These are phyloP conservation scores for Myochromella boudieri DNA, from an alignment of 768 basidiomycete genomes.

Conservation along the genomic window DNA sequence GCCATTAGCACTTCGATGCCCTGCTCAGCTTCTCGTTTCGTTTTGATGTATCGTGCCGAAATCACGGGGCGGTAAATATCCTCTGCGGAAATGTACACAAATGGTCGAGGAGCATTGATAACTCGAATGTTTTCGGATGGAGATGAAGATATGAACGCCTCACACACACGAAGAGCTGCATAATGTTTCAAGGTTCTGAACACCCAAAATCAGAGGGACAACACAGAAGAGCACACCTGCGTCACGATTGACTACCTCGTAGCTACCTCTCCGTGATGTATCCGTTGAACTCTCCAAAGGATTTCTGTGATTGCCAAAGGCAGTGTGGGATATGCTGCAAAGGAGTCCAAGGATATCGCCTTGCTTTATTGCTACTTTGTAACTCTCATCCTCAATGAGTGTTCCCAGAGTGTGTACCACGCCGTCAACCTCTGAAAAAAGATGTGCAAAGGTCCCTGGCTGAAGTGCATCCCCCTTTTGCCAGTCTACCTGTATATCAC, in stretches of 20 bases:
- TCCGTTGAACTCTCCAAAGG: conserved; percentile 53
- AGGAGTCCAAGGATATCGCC: conserved; percentile 55
- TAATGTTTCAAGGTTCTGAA: not conserved
- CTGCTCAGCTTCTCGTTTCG: conserved; percentile 90
- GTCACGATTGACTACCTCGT: conserved; percentile 86
- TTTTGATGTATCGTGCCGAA: conserved; percentile 82
- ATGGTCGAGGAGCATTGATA: conserved; percentile 51
- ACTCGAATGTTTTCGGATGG: conserved; percentile 20
- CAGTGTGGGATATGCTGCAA: conserved; percentile 38
- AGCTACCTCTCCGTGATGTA: conserved; percentile 43
- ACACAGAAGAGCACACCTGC: conserved; percentile 58
- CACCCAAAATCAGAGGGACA: not conserved
- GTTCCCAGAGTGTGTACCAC: conserved; percentile 95
- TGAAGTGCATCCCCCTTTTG: conserved; percentile 78
- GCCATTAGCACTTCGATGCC: conserved; percentile 57
- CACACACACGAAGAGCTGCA: conserved; percentile 73
- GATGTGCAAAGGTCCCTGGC: conserved; percentile 67
- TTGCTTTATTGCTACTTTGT: conserved; percentile 72
- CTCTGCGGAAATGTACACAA: conserved; percentile 95
- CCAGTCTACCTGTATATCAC: conserved; percentile 75
- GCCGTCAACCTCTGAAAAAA: conserved; percentile 66
- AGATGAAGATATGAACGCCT: conserved; percentile 63
- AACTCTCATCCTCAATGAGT: conserved; percentile 75
- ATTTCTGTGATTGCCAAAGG: conserved; percentile 43
- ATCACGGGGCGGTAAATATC: conserved; percentile 89